These are phyloP conservation scores for Kalmusia sp. DNA, from an alignment of 2,329 filamentous ascomycete species.

Conservation along the genomic window DNA sequence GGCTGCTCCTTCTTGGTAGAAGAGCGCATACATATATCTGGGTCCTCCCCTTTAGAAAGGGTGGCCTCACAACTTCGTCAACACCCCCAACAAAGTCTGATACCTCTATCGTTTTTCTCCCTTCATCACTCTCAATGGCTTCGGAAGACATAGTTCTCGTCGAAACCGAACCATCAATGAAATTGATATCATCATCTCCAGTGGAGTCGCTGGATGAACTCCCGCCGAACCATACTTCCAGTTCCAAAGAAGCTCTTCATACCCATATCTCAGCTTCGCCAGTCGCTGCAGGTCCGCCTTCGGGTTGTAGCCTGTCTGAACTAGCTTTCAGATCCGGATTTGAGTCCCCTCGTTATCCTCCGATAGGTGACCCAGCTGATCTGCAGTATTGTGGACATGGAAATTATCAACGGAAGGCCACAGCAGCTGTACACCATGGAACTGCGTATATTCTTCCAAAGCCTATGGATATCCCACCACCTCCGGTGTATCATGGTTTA, in stretches of 20 bases:
- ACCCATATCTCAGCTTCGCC: conserved; percentile 1
- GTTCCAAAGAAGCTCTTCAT: neutral
- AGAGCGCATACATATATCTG: neutral
- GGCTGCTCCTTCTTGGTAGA: no score
- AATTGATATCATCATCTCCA: conserved; percentile 11
- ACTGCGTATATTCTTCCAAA: neutral
- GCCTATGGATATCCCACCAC: neutral
- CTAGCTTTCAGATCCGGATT: neutral
- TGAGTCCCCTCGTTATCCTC: conserved; percentile 1
- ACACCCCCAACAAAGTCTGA: neutral
- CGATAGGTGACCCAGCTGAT: neutral
- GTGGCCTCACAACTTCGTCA: no score
- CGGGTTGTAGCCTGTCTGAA: neutral
- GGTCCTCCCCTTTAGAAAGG: neutral
- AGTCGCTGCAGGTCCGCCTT: neutral
- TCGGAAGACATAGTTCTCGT: conserved; percentile 21
- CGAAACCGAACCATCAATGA: conserved; percentile 17
- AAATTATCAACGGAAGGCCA: neutral
- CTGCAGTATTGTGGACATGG: conserved; percentile 7
- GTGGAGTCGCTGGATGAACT: neutral
- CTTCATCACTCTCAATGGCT: conserved; percentile 5
- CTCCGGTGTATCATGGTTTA: neutral
- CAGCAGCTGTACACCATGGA: neutral
- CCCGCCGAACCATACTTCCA: conserved; percentile 1
- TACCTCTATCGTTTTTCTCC: neutral